Evolutionary conservation across 2,329 filamentous ascomycete species (phyloP).

Genomic region (Didymella sp.): DNA sequence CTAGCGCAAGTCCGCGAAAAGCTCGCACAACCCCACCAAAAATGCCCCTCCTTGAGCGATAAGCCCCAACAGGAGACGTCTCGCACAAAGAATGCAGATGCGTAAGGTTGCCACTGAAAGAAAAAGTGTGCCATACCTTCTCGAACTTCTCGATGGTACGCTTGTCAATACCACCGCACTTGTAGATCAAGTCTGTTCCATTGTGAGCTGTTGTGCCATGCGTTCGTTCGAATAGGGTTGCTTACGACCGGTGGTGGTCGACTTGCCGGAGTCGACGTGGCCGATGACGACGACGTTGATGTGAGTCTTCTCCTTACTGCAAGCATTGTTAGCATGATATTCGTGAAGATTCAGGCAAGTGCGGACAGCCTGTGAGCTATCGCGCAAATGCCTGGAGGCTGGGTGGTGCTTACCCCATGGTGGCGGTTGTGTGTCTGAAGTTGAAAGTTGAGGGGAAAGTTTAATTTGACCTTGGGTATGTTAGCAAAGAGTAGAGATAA

Average conservation of each 20-base stretch:
- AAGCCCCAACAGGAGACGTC: conserved; percentile 35
- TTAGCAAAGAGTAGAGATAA: neutral
- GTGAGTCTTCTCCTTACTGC: conserved; percentile 93
- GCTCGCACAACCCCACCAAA: conserved; percentile 52
- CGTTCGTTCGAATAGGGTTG: conserved; percentile 41
- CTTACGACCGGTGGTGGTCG: conserved; percentile 87
- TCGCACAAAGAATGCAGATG: conserved; percentile 28
- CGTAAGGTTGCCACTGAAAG: conserved; percentile 16
- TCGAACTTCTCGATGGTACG: conserved; percentile 99
- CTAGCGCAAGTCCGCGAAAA: conserved; percentile 49
- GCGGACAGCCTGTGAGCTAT: neutral
- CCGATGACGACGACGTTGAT: conserved; percentile 97
- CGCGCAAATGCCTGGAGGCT: neutral
- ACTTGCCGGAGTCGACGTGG: conserved; percentile 99
- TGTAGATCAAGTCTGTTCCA: conserved; percentile 92
- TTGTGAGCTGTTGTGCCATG: conserved; percentile 42
- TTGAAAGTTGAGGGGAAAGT: conserved; percentile 38
- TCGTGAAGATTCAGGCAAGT: neutral
- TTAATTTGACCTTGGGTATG: conserved; percentile 1
- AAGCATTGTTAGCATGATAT: conserved; percentile 42
- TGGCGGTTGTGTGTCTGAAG: conserved; percentile 55
- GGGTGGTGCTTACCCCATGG: conserved; percentile 64
- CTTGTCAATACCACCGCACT: conserved; percentile 99
- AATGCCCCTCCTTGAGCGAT: conserved; percentile 48
- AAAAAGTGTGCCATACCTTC: conserved; percentile 74